Percentiles rank a stretch among this genome's conserved stretches.
These are phyloP conservation scores for Malania oleifera DNA, from an alignment of 164 flowering plant species.

Conservation along the genomic window DNA sequence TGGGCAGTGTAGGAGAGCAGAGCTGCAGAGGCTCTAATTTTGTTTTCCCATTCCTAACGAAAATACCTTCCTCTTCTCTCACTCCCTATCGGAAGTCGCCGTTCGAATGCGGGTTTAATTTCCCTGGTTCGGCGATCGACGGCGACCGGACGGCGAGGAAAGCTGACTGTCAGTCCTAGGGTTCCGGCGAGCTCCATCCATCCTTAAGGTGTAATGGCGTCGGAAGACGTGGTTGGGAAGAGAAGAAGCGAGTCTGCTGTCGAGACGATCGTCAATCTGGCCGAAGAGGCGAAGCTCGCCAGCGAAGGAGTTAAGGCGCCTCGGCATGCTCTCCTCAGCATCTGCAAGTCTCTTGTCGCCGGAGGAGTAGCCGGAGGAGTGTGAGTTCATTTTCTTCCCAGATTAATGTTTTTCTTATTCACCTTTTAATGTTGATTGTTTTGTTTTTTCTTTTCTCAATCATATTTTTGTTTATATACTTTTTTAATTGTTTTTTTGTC, in stretches of 20 bases:
- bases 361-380: slow-evolving; percentile 97
- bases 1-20: too few relatives aligned
- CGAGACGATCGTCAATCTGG: slow-evolving; percentile 76
- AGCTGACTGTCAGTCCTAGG: background rate
- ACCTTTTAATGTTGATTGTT: background rate
- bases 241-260: slow-evolving; percentile 78
- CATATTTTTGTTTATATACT: background rate
- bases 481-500: too few relatives aligned
- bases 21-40: too few relatives aligned
- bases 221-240: slow-evolving; percentile 52
- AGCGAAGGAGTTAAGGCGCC: slow-evolving; percentile 83
- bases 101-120: too few relatives aligned
- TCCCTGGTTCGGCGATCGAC: too few relatives aligned
- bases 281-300: slow-evolving; percentile 88
- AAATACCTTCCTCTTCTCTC: too few relatives aligned
- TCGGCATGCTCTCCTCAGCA: slow-evolving; percentile 45
- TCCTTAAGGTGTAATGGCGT: slow-evolving; percentile 23
- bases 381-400: slow-evolving; percentile 36
- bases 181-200: background rate
- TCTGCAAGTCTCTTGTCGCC: slow-evolving; percentile 86
- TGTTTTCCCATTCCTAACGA: too few relatives aligned
- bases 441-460: background rate
- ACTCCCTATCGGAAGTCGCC: too few relatives aligned
- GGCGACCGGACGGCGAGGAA: background rate
- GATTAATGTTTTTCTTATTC: background rate